Conservation (phyloP, 805 yeast species). For the Hanseniaspora mollemarum region DNA sequence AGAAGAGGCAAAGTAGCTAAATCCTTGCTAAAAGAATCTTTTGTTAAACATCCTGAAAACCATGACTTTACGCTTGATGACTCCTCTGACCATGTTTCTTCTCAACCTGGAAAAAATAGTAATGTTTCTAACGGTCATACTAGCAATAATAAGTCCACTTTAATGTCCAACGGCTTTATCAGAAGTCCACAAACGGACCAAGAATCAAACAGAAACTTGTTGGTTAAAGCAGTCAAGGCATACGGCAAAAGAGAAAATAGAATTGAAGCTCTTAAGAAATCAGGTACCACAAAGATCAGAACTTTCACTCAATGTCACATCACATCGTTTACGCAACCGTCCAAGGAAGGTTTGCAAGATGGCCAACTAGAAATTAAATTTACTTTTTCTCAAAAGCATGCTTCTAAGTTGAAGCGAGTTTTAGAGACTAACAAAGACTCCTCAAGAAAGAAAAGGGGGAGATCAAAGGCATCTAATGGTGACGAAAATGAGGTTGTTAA, state of each 20-base stretch:
- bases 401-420: slow-evolving; percentile 6
- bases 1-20: not conserved
- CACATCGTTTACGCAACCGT: slow-evolving; percentile 14
- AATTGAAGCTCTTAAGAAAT: slow-evolving; percentile 23
- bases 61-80: not conserved
- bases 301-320: slow-evolving; percentile 15
- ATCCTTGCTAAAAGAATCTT: not conserved
- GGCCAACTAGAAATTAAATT: slow-evolving; percentile 14
- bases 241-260: slow-evolving; percentile 21
- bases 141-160: not conserved
- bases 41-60: not conserved
- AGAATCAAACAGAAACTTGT: slow-evolving; percentile 22
- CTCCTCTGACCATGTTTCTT: not conserved
- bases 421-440: not conserved
- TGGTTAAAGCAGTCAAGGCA: slow-evolving; percentile 20
- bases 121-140: not conserved
- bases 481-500: slow-evolving; percentile 9
- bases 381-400: slow-evolving; percentile 16
- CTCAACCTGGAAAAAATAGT: not conserved
- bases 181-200: slow-evolving; percentile 21
- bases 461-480: slow-evolving; percentile 5
- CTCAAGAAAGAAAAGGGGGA: not conserved
- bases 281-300: slow-evolving; percentile 11
- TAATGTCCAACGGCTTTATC: slow-evolving; percentile 15
- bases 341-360: slow-evolving; percentile 17